phyloP scores from a whole-genome alignment of 1,139 yeast genomes.

The Geotrichum siamense region DNA sequence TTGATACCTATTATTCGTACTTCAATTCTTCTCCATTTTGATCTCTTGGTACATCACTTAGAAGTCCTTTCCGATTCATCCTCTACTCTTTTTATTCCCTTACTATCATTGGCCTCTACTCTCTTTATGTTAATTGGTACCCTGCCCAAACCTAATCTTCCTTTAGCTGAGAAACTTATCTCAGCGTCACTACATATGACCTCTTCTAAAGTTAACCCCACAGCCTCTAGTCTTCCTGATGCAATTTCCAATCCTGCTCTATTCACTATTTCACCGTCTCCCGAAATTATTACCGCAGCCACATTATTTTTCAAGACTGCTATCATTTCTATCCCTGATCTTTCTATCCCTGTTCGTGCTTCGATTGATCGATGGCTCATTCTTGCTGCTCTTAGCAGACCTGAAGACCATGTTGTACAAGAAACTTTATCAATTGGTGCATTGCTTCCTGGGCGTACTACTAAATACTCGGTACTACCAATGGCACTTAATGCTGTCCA shows the following conservation, averaged over 20 bases:
- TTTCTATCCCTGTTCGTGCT: conserved; percentile 59
- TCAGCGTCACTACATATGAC: conserved; percentile 23
- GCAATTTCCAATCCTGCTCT: conserved; percentile 59
- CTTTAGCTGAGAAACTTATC: conserved; percentile 20
- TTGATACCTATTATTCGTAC: conserved; percentile 21
- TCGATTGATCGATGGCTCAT: conserved; percentile 53
- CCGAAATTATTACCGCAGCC: conserved; percentile 36
- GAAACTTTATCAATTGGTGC: conserved; percentile 36
- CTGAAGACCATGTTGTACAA: background rate
- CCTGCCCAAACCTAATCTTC: conserved; percentile 20
- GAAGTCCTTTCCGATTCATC: conserved; percentile 20
- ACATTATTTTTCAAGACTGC: conserved; percentile 46
- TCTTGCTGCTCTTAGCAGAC: conserved; percentile 24
- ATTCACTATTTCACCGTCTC: conserved; percentile 43
- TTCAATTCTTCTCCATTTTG: conserved; percentile 25
- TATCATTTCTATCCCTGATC: conserved; percentile 42
- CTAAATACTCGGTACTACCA: conserved; percentile 58
- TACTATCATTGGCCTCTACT: conserved; percentile 20
- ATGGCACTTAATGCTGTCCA: conserved; percentile 46
- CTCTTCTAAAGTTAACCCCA: conserved; percentile 38
- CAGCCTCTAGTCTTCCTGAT: conserved; percentile 51
- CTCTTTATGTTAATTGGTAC: conserved; percentile 19
- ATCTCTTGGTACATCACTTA: conserved; percentile 25
- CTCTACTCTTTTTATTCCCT: conserved; percentile 11
- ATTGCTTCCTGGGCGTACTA: conserved; percentile 56